Evolutionary conservation across 2,329 filamentous ascomycete genomes (phyloP).

Genomic region (Colletotrichum camelliae): DNA sequence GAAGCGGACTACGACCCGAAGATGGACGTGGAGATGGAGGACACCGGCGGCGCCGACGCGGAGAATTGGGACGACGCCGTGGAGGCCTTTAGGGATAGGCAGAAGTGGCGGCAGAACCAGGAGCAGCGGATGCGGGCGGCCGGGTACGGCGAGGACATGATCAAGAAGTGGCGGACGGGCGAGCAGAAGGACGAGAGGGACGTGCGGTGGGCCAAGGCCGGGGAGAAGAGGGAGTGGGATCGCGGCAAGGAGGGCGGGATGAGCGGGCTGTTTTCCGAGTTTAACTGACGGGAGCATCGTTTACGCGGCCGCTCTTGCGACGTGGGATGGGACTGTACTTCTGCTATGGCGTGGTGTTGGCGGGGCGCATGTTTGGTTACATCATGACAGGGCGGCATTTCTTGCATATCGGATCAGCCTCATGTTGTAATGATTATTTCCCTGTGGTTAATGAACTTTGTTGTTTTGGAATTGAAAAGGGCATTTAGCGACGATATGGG

Average conservation of each 20-base stretch:
- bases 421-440: not conserved
- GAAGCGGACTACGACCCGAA: constrained; percentile 66
- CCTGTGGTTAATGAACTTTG: not conserved
- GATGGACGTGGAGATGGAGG: constrained; percentile 59
- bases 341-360: not conserved
- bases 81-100: constrained; percentile 80
- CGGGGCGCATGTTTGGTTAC: not conserved
- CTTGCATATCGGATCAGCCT: not conserved
- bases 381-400: not conserved
- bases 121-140: constrained; percentile 77
- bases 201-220: constrained; percentile 74
- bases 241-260: constrained; percentile 48
- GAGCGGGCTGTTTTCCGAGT: constrained; percentile 21
- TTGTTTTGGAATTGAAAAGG: not conserved
- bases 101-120: constrained; percentile 77
- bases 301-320: not conserved
- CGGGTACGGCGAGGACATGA: constrained; percentile 78
- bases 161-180: constrained; percentile 71
- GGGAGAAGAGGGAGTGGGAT: constrained; percentile 70
- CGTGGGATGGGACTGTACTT: not conserved
- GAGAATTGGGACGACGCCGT: constrained; percentile 79
- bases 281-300: not conserved
- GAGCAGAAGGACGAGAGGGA: constrained; percentile 63
- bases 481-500: not conserved
- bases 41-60: constrained; percentile 52